Base-by-base conservation (phyloP, 805 yeast species). In the Saturnispora bothae region DNA sequence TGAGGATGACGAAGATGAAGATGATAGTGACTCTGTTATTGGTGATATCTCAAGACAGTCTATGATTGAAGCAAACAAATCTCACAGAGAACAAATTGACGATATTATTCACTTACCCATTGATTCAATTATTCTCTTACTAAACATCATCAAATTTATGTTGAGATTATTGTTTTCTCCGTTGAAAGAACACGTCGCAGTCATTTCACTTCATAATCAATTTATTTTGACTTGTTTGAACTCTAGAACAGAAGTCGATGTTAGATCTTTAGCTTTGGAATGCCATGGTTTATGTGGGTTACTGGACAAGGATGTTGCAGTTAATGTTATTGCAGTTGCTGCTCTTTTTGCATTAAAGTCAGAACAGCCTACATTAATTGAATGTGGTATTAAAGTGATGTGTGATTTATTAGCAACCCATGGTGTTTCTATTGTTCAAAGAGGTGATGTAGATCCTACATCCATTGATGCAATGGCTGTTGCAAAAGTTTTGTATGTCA, bases 201-300 rank as follows among this genome's bases (percentile, higher is more conserved):
- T 85, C 31, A 72, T 71, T 26, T 75, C 94, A 0, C 61, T 88
- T 41, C 66, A 83, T 39, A 83, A 81, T 15, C 76, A 82, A n/a
- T 64, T 86, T 48, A 77, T 92, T 12, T 71, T 74, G 4, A 94
- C 94, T 2, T 83, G 95, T 1, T 73, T 86, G 10, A 72, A 78
- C 35, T 27, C 36, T 4, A 70, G 76, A 40, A 68, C 66, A 13
- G 73, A 70, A 22, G 57, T 67, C 4, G 66, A 63, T 15, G 72
- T 77, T 20, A 66, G 81, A 42, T 75, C 69, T 33, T 60, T 78
- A 5, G 95, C 94, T 3, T 64, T 83, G 19, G 69, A 67, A 40
- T 81, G 94, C 45, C 66, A 89, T 19, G 95, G 95, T 0, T 64
- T 89, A 19, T 81, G 85, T 46, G 76, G 94, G 44, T 59, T 88